Evolutionary conservation across 2,329 filamentous ascomycete genomes (phyloP).

Genomic region (Drechslerella dactyloides): DNA sequence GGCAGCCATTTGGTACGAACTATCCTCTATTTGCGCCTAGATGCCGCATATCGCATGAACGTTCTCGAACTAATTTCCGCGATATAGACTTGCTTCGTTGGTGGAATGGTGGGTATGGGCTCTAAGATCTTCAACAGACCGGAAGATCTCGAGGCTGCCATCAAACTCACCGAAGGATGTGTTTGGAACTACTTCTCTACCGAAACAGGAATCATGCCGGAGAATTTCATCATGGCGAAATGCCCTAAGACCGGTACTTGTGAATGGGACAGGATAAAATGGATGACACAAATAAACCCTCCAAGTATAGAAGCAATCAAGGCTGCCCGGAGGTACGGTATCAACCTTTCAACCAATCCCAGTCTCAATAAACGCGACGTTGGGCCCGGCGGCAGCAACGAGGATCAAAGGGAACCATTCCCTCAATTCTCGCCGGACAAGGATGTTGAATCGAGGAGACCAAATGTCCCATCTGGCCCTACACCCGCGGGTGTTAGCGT

Average conservation of each 20-base stretch:
- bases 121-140: constrained; percentile 68
- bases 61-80: neutral
- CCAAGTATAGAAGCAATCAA: constrained; percentile 25
- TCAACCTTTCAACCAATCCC: constrained; percentile 3
- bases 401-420: neutral
- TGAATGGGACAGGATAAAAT: constrained; percentile 61
- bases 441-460: neutral
- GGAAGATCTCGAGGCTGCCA: constrained; percentile 69
- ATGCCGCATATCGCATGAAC: neutral
- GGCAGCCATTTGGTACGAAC: constrained; percentile 52
- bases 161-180: constrained; percentile 71
- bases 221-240: constrained; percentile 62
- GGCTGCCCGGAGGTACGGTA: constrained; percentile 18
- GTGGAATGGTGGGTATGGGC: constrained; percentile 72
- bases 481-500: neutral
- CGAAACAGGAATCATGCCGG: constrained; percentile 70
- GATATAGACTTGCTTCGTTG: constrained; percentile 69
- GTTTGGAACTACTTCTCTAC: constrained; percentile 72
- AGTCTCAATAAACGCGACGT: constrained; percentile 23
- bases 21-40: constrained; percentile 14
- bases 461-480: neutral
- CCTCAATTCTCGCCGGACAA: constrained; percentile 19
- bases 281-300: constrained; percentile 19
- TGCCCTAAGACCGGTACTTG: constrained; percentile 63
- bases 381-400: constrained; percentile 20